These are phyloP conservation scores for Zymoseptoria ardabiliae DNA, from an alignment of 2,329 filamentous ascomycete species.

Conservation along the genomic window DNA sequence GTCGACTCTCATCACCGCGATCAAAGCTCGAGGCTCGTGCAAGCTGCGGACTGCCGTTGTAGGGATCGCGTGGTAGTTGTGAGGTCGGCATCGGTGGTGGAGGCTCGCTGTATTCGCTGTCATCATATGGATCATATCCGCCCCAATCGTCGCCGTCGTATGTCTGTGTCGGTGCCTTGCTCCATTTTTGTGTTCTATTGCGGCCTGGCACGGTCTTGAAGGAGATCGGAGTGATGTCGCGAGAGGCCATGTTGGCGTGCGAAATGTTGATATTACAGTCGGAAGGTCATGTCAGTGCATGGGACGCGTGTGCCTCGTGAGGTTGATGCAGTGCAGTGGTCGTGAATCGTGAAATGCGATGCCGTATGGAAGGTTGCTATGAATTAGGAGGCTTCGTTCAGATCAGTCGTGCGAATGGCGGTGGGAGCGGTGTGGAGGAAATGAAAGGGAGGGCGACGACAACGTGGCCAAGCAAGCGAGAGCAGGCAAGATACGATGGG, in stretches of 20 bases:
- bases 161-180: conserved; percentile 74
- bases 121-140: conserved; percentile 51
- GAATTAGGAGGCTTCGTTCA: background rate
- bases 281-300: conserved; percentile 3
- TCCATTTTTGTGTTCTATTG: conserved; percentile 89
- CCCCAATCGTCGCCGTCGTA: conserved; percentile 97
- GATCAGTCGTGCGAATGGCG: background rate
- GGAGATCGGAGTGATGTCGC: conserved; percentile 33
- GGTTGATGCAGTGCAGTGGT: background rate
- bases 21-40: conserved; percentile 44
- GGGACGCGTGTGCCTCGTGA: background rate
- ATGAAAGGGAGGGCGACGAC: background rate
- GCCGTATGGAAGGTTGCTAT: background rate
- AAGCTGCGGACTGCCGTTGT: background rate
- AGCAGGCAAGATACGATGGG: background rate
- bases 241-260: conserved; percentile 13
- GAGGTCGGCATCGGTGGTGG: conserved; percentile 28
- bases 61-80: conserved; percentile 4
- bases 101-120: conserved; percentile 43
- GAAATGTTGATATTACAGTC: background rate
- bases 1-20: conserved; percentile 45
- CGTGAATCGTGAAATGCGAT: background rate
- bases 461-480: background rate
- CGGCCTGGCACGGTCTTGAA: conserved; percentile 85
- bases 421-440: no score